These are phyloP conservation scores for Penicillium flavigenum DNA, from an alignment of 495 filamentous ascomycete genomes.

Conservation along the genomic window DNA sequence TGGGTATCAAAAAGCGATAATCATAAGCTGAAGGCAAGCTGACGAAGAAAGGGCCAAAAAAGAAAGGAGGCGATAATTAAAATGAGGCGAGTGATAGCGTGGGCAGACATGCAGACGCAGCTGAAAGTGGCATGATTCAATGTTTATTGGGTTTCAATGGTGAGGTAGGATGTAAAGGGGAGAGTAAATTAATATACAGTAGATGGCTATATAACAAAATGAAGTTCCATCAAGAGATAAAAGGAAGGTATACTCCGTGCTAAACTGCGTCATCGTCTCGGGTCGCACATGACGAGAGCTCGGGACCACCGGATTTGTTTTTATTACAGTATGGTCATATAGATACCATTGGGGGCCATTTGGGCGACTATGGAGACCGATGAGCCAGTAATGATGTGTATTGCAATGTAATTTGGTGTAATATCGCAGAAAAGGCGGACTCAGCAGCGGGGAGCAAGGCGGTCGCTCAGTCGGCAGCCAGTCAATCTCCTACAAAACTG, in stretches of 20 bases:
- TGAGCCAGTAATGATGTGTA: conserved; percentile 1
- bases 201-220: neutral
- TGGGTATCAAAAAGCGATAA: neutral
- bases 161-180: neutral
- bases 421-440: conserved; percentile 7
- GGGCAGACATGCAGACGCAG: conserved; percentile 3
- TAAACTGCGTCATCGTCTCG: conserved; percentile 12
- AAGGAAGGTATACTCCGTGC: no score
- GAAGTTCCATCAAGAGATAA: neutral
- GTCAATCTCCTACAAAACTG: conserved; percentile 42
- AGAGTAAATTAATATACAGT: neutral
- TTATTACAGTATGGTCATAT: neutral
- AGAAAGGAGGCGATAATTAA: conserved; percentile 22
- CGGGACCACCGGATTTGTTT: conserved; percentile 27
- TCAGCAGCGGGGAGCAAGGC: conserved; percentile 12
- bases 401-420: neutral
- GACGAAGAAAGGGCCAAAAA: conserved; percentile 16
- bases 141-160: neutral
- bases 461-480: conserved; percentile 9
- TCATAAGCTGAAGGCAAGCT: neutral
- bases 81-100: conserved; percentile 12
- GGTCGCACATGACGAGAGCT: conserved; percentile 29
- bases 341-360: conserved; percentile 3
- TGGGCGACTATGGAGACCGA: neutral
- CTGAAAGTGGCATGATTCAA: neutral